Base-by-base conservation (phyloP, 495 filamentous ascomycete genomes). In the Entonaema liquescens region DNA sequence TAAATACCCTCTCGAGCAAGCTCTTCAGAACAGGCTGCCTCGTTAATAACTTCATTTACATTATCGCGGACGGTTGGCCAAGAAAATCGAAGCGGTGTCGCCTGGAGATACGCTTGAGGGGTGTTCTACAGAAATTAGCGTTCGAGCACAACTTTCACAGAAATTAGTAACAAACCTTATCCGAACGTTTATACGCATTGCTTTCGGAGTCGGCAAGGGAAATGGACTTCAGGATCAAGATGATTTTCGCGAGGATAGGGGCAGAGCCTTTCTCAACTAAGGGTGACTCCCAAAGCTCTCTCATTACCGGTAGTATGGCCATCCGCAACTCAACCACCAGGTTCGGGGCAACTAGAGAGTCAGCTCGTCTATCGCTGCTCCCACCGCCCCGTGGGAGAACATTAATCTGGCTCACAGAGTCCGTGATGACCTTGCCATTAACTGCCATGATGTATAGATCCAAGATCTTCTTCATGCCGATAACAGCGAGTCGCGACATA, bases 321-420 rank as follows among this genome's bases (percentile, higher is more conserved):
- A 92, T 88, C 50, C 94, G 89, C 47, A 98, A 80, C 76, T 98
- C 95, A 33, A 99, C 90, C 11, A 97, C 76, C 62, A 98, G 91
- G 74, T 98, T 95, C 6, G 85, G 83, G 6, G 89, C 81, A 15
- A 89, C 84, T 72, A 92, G 93, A 68, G 86, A 87, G 74, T 97
- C 91, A 7, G 87, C 79, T 29, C 84, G 86, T 31, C 85, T 83
- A 36, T 87, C 85, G 57, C 50, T 55, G 29, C 6, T 49, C 8
- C 86, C 81, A 23, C 89, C 84, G 31, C 84, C 84, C 23, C 77
- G 74, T 5, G 74, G 67, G 3, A 85, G 76, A 69, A 97, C 85
- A 38, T 88, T 84, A 52, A 86, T 80, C 23, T 90, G 89, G 68
- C 90, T 87, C 50, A 80, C 79, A 3, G 94, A 90, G 17, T 99